Evolutionary conservation across 306 rosid genomes (phyloP).

Genomic region (Vigna angularis): DNA sequence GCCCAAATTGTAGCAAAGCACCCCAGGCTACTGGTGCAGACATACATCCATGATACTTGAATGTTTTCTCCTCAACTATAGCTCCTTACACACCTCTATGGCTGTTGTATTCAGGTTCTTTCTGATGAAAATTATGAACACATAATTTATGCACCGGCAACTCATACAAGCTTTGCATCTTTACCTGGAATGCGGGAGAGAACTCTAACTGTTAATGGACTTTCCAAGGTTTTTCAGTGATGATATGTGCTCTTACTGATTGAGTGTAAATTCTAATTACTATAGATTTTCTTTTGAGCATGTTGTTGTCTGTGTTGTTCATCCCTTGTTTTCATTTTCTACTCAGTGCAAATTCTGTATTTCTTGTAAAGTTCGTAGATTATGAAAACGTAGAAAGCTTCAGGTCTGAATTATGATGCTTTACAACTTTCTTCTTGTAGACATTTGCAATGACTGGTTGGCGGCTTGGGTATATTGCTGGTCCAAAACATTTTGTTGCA

Average conservation of each 20-base stretch:
- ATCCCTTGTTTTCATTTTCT: constrained; percentile 16
- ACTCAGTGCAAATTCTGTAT: constrained; percentile 26
- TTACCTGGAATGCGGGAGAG: constrained; percentile 94
- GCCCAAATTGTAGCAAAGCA: constrained; percentile 86
- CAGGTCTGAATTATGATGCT: constrained; percentile 35
- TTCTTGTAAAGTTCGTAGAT: constrained; percentile 16
- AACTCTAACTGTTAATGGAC: constrained; percentile 84
- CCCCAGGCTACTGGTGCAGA: constrained; percentile 89
- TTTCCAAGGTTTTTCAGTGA: constrained; percentile 68
- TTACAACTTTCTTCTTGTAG: constrained; percentile 52
- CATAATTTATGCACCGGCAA: constrained; percentile 86
- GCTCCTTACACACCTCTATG: constrained; percentile 28
- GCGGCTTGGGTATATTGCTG: constrained; percentile 88
- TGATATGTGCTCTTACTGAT: neutral
- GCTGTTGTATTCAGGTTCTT: constrained; percentile 62
- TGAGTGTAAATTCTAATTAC: neutral
- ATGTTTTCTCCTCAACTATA: constrained; percentile 3
- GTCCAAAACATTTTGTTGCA: constrained; percentile 74
- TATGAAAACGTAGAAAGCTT: neutral
- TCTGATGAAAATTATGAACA: constrained; percentile 89
- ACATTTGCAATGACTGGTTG: constrained; percentile 98
- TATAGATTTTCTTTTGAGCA: neutral
- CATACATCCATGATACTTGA: constrained; percentile 30
- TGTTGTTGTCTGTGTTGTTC: constrained; percentile 7
- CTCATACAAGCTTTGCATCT: constrained; percentile 89